Evolutionary conservation across 2,329 filamentous ascomycete species (phyloP), one percentile per base, ranked within the genome.

Genomic region (Endocalyx cinctus): DNA sequence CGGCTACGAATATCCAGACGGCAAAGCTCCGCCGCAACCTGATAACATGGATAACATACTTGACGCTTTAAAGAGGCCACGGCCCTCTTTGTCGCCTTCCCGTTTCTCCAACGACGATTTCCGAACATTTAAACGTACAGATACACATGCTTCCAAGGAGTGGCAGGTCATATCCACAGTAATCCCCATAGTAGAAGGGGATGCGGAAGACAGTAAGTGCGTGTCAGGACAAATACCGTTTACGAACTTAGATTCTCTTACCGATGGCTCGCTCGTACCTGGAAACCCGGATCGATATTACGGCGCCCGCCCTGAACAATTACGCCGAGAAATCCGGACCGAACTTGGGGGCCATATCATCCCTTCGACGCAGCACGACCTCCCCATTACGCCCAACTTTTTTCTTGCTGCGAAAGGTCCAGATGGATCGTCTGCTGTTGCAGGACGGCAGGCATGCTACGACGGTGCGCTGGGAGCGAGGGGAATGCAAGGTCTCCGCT

Each of bases 401-500:
- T 39, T 38, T 18, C 18, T 43, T 1, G 22, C 17, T 12, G 25
- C n/a, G 3, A 43, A 43, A 31, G 31, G 38, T 3, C 30, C 46
- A 6, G 43, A 55, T 41, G 51, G 50, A 28, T 39, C 42, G 17
- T 4, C 31, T 15, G 43, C 27, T 6, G 55, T 55, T 14, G 52
- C 47, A 18, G 34, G 17, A 30, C 38, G 42, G 28, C 52, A 59
- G 32, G 55, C 48, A 35, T 49, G 36, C 25, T 58, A 60, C 34
- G 51, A 61, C 39, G 51, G 56, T 19, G 55, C 56, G 31, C 28
- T 40, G 12, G 54, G 57, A 30, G 52, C 52, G 20, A 51, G 55
- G 27, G 58, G 39, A 10, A 59, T 61, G 36, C 46, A 54, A 26
- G 39, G 36, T 27, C 44, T 63, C 17, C 54, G 54, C 34, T 54